Base-by-base conservation (phyloP, 2,329 filamentous ascomycete species). In the Pseudogymnoascus sp. region DNA sequence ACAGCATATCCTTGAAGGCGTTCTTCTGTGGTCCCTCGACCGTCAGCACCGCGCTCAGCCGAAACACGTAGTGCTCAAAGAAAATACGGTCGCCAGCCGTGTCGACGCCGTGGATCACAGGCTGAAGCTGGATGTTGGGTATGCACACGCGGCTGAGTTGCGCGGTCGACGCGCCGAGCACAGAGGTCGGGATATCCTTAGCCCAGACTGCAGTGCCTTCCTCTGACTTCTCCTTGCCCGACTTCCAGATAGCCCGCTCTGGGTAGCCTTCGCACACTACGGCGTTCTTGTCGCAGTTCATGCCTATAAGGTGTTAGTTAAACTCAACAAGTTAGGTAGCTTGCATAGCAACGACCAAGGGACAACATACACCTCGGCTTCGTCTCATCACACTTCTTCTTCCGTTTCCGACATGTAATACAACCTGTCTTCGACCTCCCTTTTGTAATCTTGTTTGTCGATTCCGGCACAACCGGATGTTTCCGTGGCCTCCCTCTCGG, bases 201-300 rank as follows among this genome's bases (percentile, higher is more conserved):
- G 55, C 60, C 65, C 58, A 64, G 6, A n/a, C 15, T 27, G 60
- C 63, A 76, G 67, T 77, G 84, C 83, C 83, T 76, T 90, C 86
- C 77, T 88, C 86, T 35, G 84, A 81, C 71, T 81, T 72, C 73
- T 93, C 88, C 72, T 85, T 90, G 29, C 91, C 90, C 70, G 90
- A 92, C 73, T 87, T 90, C 92, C 92, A 96, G 60, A 91, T 83
- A 63, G 90, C 88, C 72, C 91, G 91, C 65, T 90, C 88, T 59
- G 90, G 89, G 71, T 96, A 96, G 10, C 92, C 92, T 75, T 96
- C 91, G 72, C 92, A 96, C 10, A 92, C 85, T 10, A 96, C 90
- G 7, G 91, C 90, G 72, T 96, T 96, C 80, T 96, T 96, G 75
- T 94, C 88, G 71, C 92, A 96, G 69, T 95, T 95, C 74, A 90